Evolutionary conservation across 805 yeast genomes (phyloP).

Genomic region (Pichia nanzhaoensis): DNA sequence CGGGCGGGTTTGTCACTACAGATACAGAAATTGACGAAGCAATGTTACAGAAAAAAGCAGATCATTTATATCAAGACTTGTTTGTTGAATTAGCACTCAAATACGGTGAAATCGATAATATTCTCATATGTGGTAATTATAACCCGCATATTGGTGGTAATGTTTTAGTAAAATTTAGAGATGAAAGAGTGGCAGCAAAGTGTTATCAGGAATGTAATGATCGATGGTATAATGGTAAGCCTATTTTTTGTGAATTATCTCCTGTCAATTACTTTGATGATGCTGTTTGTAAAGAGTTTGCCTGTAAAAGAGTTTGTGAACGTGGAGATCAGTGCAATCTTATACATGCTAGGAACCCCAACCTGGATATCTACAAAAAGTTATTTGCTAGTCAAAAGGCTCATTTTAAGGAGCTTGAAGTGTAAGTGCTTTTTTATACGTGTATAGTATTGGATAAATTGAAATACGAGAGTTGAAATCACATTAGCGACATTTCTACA

Average conservation of each 20-base stretch:
- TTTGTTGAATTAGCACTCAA: constrained; percentile 49
- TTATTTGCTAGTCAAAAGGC: constrained; percentile 18
- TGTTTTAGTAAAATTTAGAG: constrained; percentile 61
- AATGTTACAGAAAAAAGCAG: constrained; percentile 43
- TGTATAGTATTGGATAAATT: neutral
- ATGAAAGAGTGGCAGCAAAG: constrained; percentile 48
- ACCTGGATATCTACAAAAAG: constrained; percentile 21
- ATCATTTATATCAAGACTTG: constrained; percentile 63
- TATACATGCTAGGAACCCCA: constrained; percentile 67
- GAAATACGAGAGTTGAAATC: too few relatives aligned
- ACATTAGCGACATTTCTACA: too few relatives aligned
- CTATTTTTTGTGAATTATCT: constrained; percentile 71
- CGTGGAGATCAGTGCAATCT: constrained; percentile 83
- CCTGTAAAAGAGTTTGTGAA: constrained; percentile 47
- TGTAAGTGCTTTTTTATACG: neutral
- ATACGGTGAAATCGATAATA: constrained; percentile 46
- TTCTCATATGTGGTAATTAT: constrained; percentile 77
- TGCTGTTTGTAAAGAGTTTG: constrained; percentile 71
- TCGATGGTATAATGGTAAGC: constrained; percentile 76
- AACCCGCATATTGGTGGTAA: constrained; percentile 82
- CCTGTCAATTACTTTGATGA: constrained; percentile 68
- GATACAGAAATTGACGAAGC: constrained; percentile 17
- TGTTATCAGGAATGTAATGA: constrained; percentile 61
- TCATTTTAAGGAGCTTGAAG: constrained; percentile 6
- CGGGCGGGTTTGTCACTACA: constrained; percentile 6